These are phyloP conservation scores for Wickerhamomyces sydowiorum DNA, from an alignment of 805 yeast genomes.

Conservation along the genomic window DNA sequence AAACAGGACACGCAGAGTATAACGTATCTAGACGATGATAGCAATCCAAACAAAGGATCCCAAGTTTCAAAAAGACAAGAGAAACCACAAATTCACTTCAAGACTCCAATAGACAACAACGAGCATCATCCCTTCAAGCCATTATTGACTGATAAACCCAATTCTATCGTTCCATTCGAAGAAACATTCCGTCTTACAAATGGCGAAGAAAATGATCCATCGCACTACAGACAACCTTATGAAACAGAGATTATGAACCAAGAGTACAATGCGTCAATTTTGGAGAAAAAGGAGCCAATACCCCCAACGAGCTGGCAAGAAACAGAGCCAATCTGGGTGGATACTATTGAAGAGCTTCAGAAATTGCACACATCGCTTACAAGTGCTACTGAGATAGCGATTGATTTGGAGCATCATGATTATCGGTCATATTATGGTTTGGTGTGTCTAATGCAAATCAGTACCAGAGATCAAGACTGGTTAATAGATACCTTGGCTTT, in stretches of 20 bases:
- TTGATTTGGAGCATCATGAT: conserved; percentile 96
- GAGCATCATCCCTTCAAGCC: conserved; percentile 76
- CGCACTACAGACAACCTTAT: conserved; percentile 79
- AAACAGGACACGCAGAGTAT: conserved; percentile 13
- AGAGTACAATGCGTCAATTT: conserved; percentile 58
- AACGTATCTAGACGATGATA: conserved; percentile 47
- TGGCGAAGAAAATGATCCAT: conserved; percentile 37
- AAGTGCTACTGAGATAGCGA: conserved; percentile 63
- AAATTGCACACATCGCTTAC: conserved; percentile 50
- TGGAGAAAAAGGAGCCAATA: conserved; percentile 40
- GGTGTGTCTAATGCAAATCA: conserved; percentile 89
- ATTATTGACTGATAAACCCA: conserved; percentile 63
- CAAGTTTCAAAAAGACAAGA: conserved; percentile 27
- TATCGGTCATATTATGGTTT: conserved; percentile 85
- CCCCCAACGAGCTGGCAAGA: conserved; percentile 58
- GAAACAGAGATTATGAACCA: conserved; percentile 62
- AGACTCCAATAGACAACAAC: conserved; percentile 56
- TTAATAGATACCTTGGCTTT: conserved; percentile 78
- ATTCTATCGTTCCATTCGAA: conserved; percentile 52
- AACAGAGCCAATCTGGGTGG: conserved; percentile 68
- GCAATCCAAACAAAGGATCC: conserved; percentile 9
- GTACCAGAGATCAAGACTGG: conserved; percentile 77
- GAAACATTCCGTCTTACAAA: conserved; percentile 37
- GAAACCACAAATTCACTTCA: conserved; percentile 70
- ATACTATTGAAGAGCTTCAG: conserved; percentile 43